Base-by-base conservation (phyloP, 805 yeast genomes). In the Kodamaea neixiangensis region DNA sequence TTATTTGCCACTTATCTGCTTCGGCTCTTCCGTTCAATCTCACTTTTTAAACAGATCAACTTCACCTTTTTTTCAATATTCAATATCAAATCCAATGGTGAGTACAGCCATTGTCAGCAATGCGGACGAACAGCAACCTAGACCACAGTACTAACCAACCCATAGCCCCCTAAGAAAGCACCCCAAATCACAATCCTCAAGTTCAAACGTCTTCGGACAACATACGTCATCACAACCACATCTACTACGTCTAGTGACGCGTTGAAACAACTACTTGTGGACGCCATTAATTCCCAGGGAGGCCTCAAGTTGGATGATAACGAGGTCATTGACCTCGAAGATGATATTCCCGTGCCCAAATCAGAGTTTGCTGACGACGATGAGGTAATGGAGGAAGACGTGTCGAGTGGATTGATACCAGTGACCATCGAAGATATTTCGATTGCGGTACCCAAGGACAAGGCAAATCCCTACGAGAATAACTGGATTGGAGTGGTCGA, bases 231-330 rank as follows among this genome's bases (percentile, higher is more conserved):
- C 9, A 63, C 72, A 0, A 47, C 72, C 35, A 57, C 55, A 46
- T 45, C 51, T 7, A 55, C 60, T 19, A 51, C 56, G n/a, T 57
- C 66, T 1, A n/a, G 62, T 9, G 47, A 57, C 6, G 48, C 52
- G 34, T 50, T 72, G 45, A 55, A 58, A 47, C 48, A 53, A 3
- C 48, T 60, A 15, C 65, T 82, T 19, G 62, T 64, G 1, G 57
- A 60, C 5, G 72, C 76, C 20, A 71, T 83, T 20, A 72, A 75
- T 50, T 54, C 64, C 2, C 69, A 81, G 0, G 86, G 86, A 1
- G 86, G 86, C 0, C 58, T 78, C 34, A 56, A 50, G 3, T 60
- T 75, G 1, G 62, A 55, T 2, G 64, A 65, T 4, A 59, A 60
- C 7, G 68, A 54, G 3, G 41, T 37, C 20, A 17, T 37, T 37